These are phyloP conservation scores for Avena atlantica DNA, from an alignment of 176 grass and related monocot species.

Conservation along the genomic window DNA sequence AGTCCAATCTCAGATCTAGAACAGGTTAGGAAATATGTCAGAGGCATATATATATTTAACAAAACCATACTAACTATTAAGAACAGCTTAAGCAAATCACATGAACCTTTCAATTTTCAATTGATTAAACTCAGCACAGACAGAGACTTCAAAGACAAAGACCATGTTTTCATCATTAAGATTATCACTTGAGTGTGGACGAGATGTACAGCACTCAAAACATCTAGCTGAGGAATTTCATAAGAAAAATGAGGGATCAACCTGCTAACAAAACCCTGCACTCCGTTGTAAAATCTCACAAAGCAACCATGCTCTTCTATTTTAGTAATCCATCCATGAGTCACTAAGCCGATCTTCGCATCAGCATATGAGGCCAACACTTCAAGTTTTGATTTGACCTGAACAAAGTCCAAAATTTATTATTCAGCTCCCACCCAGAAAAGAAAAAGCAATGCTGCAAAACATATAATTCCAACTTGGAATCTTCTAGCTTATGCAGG, in stretches of 20 bases:
- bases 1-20: conserved; percentile 88
- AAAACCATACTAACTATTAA: conserved; percentile 19
- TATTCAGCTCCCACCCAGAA: background rate
- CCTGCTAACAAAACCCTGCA: conserved; percentile 94
- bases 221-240: conserved; percentile 10
- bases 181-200: background rate
- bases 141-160: background rate
- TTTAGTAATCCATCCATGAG: conserved; percentile 97
- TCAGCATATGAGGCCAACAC: conserved; percentile 83
- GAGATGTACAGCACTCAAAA: background rate
- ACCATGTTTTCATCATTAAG: conserved; percentile 15
- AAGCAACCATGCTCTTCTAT: conserved; percentile 97
- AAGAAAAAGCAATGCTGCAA: conserved; percentile 19
- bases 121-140: conserved; percentile 1
- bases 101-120: background rate
- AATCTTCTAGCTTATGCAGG: conserved; percentile 3
- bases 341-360: conserved; percentile 82
- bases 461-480: conserved; percentile 13
- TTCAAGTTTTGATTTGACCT: conserved; percentile 98
- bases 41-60: conserved; percentile 28
- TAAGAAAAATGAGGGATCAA: conserved; percentile 41
- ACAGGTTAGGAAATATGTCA: conserved; percentile 40
- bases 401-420: conserved; percentile 26
- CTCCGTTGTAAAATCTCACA: conserved; percentile 91
- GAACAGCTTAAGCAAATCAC: background rate